Conservation (phyloP, 441 rosid genomes). For the Populus tomentosa region DNA sequence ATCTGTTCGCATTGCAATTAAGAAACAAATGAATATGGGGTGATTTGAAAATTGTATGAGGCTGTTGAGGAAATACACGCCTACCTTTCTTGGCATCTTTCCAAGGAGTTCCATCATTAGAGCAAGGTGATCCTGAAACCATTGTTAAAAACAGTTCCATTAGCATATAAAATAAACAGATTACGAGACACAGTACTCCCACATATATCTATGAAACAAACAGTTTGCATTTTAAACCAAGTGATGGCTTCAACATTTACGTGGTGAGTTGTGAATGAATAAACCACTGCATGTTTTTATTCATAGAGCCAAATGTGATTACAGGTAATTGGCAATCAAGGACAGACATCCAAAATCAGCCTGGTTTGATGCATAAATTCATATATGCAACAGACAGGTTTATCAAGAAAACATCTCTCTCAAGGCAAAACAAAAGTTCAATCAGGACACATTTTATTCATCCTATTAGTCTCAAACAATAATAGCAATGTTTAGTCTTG, state of each 20-base stretch:
- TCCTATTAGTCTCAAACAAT: background rate
- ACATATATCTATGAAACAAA: too few species aligned
- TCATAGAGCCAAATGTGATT: too few species aligned
- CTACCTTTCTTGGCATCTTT: slow-evolving; percentile 92
- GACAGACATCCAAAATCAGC: background rate
- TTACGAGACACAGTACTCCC: too few species aligned
- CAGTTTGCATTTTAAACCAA: too few species aligned
- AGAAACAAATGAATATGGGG: slow-evolving; percentile 6
- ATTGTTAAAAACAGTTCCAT: slow-evolving; percentile 18
- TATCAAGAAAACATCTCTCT: background rate
- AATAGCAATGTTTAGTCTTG: background rate
- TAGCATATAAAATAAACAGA: background rate
- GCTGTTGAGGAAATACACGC: background rate
- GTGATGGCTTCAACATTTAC: too few species aligned
- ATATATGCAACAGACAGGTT: background rate
- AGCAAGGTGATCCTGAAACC: slow-evolving; percentile 94
- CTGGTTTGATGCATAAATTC: too few species aligned
- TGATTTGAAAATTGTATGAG: background rate
- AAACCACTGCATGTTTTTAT: too few species aligned
- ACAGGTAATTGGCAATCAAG: too few species aligned
- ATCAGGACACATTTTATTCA: background rate
- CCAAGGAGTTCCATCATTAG: slow-evolving; percentile 97
- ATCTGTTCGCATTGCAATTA: slow-evolving; percentile 44
- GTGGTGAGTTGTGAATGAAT: too few species aligned
- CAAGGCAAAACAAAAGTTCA: background rate